Conservation (phyloP, 345 rosid species). For the Linum tenue region DNA sequence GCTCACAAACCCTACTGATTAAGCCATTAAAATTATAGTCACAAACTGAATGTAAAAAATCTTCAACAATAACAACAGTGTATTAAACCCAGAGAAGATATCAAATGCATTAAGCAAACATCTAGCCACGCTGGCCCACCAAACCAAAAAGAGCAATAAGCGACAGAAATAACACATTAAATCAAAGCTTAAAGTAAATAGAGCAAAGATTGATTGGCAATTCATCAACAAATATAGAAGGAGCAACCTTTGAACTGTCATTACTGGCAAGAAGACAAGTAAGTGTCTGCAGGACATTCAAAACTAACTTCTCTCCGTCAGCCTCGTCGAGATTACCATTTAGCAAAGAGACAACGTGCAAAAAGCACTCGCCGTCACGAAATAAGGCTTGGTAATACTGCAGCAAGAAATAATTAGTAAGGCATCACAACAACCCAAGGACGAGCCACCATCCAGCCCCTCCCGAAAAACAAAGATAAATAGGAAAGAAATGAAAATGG, state of each 20-base stretch:
- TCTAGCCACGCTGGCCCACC: conserved; percentile 82
- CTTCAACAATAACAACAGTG: no score
- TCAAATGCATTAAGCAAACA: conserved; percentile 18
- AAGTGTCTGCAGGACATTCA: conserved; percentile 79
- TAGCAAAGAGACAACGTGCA: conserved; percentile 82
- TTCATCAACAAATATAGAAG: conserved; percentile 5
- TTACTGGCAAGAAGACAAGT: conserved; percentile 70
- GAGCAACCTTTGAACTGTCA: conserved; percentile 73
- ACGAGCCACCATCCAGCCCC: neutral
- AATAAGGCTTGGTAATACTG: conserved; percentile 87
- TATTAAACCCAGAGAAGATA: no score
- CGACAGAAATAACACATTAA: conserved; percentile 7
- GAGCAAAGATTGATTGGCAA: neutral
- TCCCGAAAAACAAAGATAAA: neutral
- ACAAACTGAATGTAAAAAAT: no score
- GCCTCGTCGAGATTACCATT: conserved; percentile 74
- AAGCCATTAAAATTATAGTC: no score
- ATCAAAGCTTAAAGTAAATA: conserved; percentile 6
- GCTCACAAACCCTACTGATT: no score
- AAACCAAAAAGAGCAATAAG: conserved; percentile 79
- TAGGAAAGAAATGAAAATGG: neutral
- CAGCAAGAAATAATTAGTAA: conserved; percentile 21
- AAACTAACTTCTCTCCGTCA: conserved; percentile 75
- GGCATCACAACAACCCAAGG: conserved; percentile 14
- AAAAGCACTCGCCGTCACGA: conserved; percentile 87